Conservation (phyloP, 495 filamentous ascomycete genomes). For the Talaromyces proteolyticus region DNA sequence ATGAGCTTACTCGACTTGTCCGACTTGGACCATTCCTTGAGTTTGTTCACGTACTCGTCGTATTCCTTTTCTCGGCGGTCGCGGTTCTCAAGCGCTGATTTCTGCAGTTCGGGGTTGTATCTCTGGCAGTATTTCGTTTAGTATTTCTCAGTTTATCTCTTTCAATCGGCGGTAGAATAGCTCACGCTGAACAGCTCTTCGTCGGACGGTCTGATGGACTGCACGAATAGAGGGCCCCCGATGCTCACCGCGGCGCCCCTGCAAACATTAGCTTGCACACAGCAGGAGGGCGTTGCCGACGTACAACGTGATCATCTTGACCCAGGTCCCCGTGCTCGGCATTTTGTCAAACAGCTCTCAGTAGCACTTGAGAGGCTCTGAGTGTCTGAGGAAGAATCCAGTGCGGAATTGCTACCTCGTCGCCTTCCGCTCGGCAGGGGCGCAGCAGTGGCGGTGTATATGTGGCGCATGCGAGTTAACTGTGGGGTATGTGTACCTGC, state of each 20-base stretch:
- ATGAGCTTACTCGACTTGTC: conserved; percentile 68
- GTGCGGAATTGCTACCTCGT: not conserved
- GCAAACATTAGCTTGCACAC: conserved; percentile 6
- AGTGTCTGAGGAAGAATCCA: conserved; percentile 23
- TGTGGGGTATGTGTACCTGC: too few relatives aligned
- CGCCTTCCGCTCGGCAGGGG: too few relatives aligned
- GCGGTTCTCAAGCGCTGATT: conserved; percentile 69
- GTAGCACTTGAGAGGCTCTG: conserved; percentile 26
- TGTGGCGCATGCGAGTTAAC: too few relatives aligned
- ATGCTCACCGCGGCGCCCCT: conserved; percentile 66
- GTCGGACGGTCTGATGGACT: conserved; percentile 75
- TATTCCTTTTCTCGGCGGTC: conserved; percentile 74
- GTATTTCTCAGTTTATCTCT: too few relatives aligned
- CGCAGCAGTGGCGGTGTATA: too few relatives aligned
- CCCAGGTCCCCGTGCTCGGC: conserved; percentile 44
- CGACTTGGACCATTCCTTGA: conserved; percentile 87
- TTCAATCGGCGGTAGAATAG: too few relatives aligned
- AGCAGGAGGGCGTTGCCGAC: conserved; percentile 8
- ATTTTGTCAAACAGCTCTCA: conserved; percentile 15
- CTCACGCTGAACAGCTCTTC: conserved; percentile 76
- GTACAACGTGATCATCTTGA: conserved; percentile 51
- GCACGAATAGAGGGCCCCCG: conserved; percentile 81
- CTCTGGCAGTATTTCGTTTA: too few relatives aligned
- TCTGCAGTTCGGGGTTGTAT: conserved; percentile 92
- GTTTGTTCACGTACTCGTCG: conserved; percentile 71